A percentile compares a stretch with the other conserved stretches of the same genome.
These are phyloP conservation scores for Clavispora fructus DNA, from an alignment of 805 yeast genomes.

Conservation along the genomic window DNA sequence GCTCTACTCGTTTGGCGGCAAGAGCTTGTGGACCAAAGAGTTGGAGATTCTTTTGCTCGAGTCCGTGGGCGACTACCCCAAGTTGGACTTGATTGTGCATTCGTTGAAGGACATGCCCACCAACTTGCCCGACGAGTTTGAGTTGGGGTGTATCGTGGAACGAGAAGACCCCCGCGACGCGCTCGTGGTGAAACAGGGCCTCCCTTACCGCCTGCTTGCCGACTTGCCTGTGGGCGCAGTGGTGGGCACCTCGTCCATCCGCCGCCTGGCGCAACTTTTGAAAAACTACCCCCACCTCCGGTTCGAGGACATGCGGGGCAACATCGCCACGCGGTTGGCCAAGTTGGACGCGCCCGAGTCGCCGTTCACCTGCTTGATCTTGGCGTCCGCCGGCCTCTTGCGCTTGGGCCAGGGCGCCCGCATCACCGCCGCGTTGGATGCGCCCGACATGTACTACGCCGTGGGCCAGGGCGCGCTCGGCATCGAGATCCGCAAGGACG, in stretches of 20 bases:
- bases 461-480: constrained; percentile 99
- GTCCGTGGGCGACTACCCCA: constrained; percentile 55
- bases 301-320: constrained; percentile 85
- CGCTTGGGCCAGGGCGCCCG: constrained; percentile 70
- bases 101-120: constrained; percentile 94
- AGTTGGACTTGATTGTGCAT: constrained; percentile 86
- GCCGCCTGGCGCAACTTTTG: constrained; percentile 87
- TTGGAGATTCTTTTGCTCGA: constrained; percentile 71
- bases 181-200: constrained; percentile 62
- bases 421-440: constrained; percentile 65
- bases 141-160: constrained; percentile 77
- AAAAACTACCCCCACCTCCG: constrained; percentile 69
- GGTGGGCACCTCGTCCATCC: constrained; percentile 91
- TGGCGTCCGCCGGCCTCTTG: constrained; percentile 89
- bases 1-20: constrained; percentile 91
- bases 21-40: constrained; percentile 94
- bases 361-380: constrained; percentile 65
- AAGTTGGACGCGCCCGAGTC: constrained; percentile 73
- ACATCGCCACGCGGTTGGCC: constrained; percentile 64
- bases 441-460: constrained; percentile 86
- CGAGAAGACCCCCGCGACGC: constrained; percentile 96
- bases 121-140: constrained; percentile 80
- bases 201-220: constrained; percentile 55
- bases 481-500: constrained; percentile 75
- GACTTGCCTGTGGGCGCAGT: constrained; percentile 83